Evolutionary conservation across 495 filamentous ascomycete genomes (phyloP).

Genomic region (Haplographium delicatum): DNA sequence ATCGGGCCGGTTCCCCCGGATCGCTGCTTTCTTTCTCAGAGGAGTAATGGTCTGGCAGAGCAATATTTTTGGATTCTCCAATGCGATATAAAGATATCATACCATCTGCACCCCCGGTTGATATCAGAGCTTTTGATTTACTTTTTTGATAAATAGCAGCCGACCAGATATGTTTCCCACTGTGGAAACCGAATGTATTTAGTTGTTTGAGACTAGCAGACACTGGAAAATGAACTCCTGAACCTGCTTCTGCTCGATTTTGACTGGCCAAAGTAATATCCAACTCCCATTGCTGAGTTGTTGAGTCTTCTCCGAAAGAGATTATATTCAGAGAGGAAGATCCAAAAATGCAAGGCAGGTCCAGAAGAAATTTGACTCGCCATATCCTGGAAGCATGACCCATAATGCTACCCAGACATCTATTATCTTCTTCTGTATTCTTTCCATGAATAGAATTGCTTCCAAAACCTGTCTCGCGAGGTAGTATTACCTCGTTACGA

Average conservation of each 20-base stretch:
- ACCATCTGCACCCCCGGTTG: slow-evolving; percentile 88
- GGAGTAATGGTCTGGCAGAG: too few species aligned
- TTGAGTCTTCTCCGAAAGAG: slow-evolving; percentile 77
- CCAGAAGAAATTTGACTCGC: slow-evolving; percentile 62
- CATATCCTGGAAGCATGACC: slow-evolving; percentile 89
- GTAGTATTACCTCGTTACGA: background rate
- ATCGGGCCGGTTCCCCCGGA: background rate
- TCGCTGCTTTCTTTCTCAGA: background rate
- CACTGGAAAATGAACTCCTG: background rate
- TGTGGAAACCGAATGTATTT: slow-evolving; percentile 55
- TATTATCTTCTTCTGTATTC: background rate
- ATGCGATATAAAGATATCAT: slow-evolving; percentile 21
- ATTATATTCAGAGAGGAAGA: slow-evolving; percentile 41
- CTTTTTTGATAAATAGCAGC: slow-evolving; percentile 39
- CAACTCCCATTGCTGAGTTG: slow-evolving; percentile 64
- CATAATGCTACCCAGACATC: slow-evolving; percentile 59
- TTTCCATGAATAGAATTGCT: slow-evolving; percentile 9
- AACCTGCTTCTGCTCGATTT: background rate
- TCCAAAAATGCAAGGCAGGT: slow-evolving; percentile 16
- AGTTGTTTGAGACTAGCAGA: slow-evolving; percentile 41
- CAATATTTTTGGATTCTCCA: background rate
- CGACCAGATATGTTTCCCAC: slow-evolving; percentile 92
- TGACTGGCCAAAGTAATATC: slow-evolving; percentile 5
- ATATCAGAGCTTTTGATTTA: slow-evolving; percentile 39
- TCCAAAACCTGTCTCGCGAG: slow-evolving; percentile 47